These are phyloP conservation scores for Colletotrichum paranaense DNA, from an alignment of 2,329 filamentous ascomycete species.

Conservation along the genomic window DNA sequence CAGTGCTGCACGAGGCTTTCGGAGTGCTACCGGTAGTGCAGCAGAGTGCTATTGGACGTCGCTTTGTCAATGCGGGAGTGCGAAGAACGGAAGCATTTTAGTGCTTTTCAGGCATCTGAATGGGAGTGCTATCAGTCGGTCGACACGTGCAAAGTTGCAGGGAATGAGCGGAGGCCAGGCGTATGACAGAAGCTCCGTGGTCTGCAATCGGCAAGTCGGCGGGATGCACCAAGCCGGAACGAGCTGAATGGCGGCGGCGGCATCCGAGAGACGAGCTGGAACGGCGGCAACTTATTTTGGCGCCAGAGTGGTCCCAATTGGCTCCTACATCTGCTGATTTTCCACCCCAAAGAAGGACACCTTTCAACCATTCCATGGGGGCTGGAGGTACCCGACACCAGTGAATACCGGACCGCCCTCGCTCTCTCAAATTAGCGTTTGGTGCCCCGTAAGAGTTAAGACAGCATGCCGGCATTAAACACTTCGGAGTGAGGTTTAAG, in stretches of 20 bases:
- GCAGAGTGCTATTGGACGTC: not conserved
- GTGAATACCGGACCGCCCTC: not conserved
- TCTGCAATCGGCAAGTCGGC: slow-evolving; percentile 32
- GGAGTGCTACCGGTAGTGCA: not conserved
- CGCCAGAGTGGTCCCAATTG: slow-evolving; percentile 29
- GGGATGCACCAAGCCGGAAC: slow-evolving; percentile 31
- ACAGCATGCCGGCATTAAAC: not conserved
- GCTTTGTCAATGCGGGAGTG: not conserved
- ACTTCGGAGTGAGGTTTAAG: not conserved
- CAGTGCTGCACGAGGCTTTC: not conserved
- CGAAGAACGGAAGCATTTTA: not conserved
- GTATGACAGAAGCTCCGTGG: slow-evolving; percentile 19
- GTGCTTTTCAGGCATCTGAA: not conserved
- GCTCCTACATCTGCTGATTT: slow-evolving; percentile 37
- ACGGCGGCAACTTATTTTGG: slow-evolving; percentile 24
- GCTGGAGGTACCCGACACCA: not conserved
- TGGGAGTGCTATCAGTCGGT: not conserved
- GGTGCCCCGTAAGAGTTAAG: not conserved
- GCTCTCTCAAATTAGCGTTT: not conserved
- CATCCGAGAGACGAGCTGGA: slow-evolving; percentile 34
- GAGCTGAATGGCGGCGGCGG: slow-evolving; percentile 30
- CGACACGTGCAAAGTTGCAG: slow-evolving; percentile 22
- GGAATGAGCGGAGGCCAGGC: slow-evolving; percentile 12
- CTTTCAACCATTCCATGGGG: slow-evolving; percentile 22
- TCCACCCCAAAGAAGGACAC: slow-evolving; percentile 35